Percentiles rank a stretch among this genome's conserved stretches.
Evolutionary conservation across 192 early-diverging fungal genomes (phyloP).

Genomic region (Spinellus fusiger): DNA sequence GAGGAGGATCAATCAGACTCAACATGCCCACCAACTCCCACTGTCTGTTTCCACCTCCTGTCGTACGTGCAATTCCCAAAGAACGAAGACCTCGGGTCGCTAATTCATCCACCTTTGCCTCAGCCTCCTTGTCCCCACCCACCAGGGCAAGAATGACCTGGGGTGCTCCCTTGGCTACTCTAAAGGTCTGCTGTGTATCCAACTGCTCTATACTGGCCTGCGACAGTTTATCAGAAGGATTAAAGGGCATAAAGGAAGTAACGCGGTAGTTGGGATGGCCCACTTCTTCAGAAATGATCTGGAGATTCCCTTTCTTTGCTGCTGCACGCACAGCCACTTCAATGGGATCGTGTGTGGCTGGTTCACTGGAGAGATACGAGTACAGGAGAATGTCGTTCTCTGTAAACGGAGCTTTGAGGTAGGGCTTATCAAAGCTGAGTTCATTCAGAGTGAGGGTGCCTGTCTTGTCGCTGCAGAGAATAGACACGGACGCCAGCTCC

Average conservation of each 20-base stretch:
- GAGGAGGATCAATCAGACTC: conserved; percentile 61
- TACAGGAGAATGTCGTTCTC: conserved; percentile 58
- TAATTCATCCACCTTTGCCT: conserved; percentile 50
- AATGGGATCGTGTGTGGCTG: conserved; percentile 70
- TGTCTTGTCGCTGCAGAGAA: conserved; percentile 64
- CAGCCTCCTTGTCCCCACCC: conserved; percentile 42
- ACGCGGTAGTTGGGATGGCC: conserved; percentile 62
- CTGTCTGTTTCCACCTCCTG: conserved; percentile 22
- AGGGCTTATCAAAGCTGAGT: conserved; percentile 71
- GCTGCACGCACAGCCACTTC: conserved; percentile 67
- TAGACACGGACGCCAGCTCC: conserved; percentile 68
- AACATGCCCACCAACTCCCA: conserved; percentile 65
- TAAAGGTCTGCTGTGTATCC: conserved; percentile 43
- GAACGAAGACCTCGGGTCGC: conserved; percentile 66
- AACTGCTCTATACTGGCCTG: conserved; percentile 55
- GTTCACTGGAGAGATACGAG: conserved; percentile 62
- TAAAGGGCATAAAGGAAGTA: conserved; percentile 64
- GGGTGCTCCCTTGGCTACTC: conserved; percentile 69
- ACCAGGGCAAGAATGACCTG: conserved; percentile 60
- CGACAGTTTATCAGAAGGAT: conserved; percentile 65
- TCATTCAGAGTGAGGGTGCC: conserved; percentile 75
- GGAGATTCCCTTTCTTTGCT: conserved; percentile 41
- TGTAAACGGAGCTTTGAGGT: conserved; percentile 29
- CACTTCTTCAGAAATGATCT: conserved; percentile 40
- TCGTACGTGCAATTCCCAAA: conserved; percentile 63